A percentile compares a stretch with the other conserved stretches of the same genome.
Evolutionary conservation across 106 monocot genomes (phyloP).

Genomic region (Dendrobium chrysotoxum): DNA sequence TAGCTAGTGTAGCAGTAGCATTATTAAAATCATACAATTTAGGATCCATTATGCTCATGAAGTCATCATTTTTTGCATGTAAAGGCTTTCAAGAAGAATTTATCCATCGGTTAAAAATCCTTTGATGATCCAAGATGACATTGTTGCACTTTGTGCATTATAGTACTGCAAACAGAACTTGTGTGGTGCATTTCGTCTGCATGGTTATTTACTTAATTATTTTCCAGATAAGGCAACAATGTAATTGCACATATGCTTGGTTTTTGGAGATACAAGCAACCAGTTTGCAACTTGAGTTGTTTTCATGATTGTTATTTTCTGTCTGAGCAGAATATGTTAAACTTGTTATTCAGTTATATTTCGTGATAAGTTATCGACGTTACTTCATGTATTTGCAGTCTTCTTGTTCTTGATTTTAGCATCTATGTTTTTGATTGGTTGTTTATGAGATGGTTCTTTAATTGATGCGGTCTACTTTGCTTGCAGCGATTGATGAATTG

Average conservation of each 20-base stretch:
- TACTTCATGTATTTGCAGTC: neutral
- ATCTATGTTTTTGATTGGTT: neutral
- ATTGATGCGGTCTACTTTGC: constrained; percentile 4
- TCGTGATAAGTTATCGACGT: neutral
- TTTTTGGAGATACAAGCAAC: neutral
- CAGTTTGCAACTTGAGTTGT: neutral
- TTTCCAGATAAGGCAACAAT: neutral
- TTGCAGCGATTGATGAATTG: constrained; percentile 38
- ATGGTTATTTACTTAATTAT: neutral
- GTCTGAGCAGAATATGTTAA: neutral
- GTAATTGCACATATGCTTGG: neutral
- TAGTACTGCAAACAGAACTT: neutral
- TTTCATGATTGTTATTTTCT: neutral
- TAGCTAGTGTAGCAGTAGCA: neutral
- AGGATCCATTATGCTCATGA: neutral
- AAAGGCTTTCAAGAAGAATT: neutral
- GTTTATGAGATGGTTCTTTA: constrained; percentile 1
- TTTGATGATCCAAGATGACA: neutral
- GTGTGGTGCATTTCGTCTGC: neutral
- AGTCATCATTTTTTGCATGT: neutral
- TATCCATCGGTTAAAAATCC: neutral
- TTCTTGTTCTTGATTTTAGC: neutral
- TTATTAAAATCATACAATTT: neutral
- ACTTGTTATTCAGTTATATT: neutral
- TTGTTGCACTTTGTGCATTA: neutral